Conservation (phyloP, 2,329 filamentous ascomycete genomes). For the Hypoxylon sp. region DNA sequence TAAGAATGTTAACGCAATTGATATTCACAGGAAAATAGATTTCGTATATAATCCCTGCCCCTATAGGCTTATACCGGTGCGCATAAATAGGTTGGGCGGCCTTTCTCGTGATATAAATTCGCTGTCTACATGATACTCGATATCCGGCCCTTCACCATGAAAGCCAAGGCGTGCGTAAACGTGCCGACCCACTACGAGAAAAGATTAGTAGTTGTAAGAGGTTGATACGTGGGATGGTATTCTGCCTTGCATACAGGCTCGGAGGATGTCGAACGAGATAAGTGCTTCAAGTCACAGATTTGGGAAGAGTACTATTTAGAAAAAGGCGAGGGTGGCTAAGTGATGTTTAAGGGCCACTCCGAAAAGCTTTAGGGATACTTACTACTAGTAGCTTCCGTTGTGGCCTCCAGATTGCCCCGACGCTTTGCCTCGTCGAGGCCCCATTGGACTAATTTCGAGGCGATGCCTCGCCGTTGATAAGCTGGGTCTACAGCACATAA, state of each 20-base stretch:
- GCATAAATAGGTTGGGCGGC: constrained; percentile 63
- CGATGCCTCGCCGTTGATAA: constrained; percentile 65
- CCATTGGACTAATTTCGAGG: constrained; percentile 60
- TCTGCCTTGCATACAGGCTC: neutral
- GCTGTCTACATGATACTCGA: constrained; percentile 59
- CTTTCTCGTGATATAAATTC: constrained; percentile 54
- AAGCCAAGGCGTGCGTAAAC: constrained; percentile 63
- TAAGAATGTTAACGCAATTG: neutral
- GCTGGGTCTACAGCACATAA: constrained; percentile 65
- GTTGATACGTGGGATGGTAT: neutral
- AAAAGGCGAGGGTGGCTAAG: neutral
- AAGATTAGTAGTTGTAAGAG: constrained; percentile 40
- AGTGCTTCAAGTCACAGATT: neutral
- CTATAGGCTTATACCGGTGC: constrained; percentile 50
- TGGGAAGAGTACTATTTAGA: neutral
- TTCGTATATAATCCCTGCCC: neutral
- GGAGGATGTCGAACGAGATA: neutral
- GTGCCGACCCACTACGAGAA: constrained; percentile 56
- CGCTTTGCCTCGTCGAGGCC: constrained; percentile 59
- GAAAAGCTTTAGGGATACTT: constrained; percentile 5
- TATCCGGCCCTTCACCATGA: constrained; percentile 55
- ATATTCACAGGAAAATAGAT: neutral
- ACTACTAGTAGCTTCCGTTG: constrained; percentile 59
- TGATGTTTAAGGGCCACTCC: neutral
- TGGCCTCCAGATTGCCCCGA: constrained; percentile 57